phyloP scores from a whole-genome alignment of 2,329 filamentous ascomycete species.

The Ilyonectria robusta region DNA sequence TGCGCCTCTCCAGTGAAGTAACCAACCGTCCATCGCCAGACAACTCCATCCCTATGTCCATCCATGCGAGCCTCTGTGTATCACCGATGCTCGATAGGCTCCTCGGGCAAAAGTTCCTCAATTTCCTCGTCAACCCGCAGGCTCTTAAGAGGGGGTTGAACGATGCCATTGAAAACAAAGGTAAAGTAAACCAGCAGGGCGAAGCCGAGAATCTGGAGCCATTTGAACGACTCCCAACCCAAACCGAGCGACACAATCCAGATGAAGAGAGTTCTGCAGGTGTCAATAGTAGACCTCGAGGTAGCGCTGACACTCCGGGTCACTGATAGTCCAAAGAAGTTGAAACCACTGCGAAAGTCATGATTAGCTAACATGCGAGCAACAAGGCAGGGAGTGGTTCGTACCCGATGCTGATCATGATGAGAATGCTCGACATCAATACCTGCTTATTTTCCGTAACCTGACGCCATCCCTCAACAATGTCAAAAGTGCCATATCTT shows the following conservation, averaged over 20 bases:
- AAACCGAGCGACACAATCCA: conserved; percentile 95
- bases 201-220: conserved; percentile 93
- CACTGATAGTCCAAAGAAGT: conserved; percentile 97
- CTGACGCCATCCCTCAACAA: conserved; percentile 86
- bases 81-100: conserved; percentile 81
- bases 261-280: conserved; percentile 96
- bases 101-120: conserved; percentile 81
- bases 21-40: background rate
- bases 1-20: conserved; percentile 21
- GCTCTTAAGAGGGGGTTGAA: conserved; percentile 83
- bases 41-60: background rate
- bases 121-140: conserved; percentile 71
- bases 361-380: conserved; percentile 36
- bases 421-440: conserved; percentile 83
- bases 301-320: conserved; percentile 92
- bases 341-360: conserved; percentile 80
- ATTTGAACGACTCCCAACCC: conserved; percentile 98
- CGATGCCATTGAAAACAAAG: conserved; percentile 94
- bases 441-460: conserved; percentile 81
- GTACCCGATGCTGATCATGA: conserved; percentile 98
- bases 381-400: conserved; percentile 3
- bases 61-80: background rate
- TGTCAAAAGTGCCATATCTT: conserved; percentile 89
- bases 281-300: conserved; percentile 95
- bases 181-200: conserved; percentile 94